Conservation (phyloP, 352 stramenopile genomes). For the Globisporangium mamillatum region DNA sequence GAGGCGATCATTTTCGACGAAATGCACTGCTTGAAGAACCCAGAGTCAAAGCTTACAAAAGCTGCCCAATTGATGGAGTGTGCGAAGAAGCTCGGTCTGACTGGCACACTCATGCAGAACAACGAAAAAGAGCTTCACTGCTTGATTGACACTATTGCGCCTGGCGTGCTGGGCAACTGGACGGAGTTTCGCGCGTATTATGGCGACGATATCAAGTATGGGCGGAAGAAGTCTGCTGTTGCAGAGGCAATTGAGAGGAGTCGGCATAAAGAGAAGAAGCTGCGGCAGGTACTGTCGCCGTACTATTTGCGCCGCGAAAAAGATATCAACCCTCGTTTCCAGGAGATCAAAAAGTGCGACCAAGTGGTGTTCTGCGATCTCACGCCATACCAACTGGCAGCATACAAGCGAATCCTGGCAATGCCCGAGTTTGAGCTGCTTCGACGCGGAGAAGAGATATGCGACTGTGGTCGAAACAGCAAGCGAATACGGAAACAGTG, state of each 20-base stretch:
- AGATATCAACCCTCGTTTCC: constrained; percentile 64
- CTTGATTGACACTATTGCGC: constrained; percentile 68
- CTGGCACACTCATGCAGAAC: constrained; percentile 88
- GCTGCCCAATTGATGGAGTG: constrained; percentile 71
- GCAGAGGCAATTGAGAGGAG: constrained; percentile 57
- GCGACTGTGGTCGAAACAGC: constrained; percentile 65
- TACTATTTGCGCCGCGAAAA: constrained; percentile 78
- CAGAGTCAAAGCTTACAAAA: constrained; percentile 90
- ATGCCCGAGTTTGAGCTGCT: constrained; percentile 77
- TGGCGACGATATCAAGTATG: constrained; percentile 81
- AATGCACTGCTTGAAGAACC: constrained; percentile 98
- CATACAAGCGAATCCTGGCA: constrained; percentile 63
- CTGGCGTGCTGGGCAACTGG: constrained; percentile 59
- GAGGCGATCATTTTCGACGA: constrained; percentile 97
- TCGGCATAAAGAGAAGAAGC: constrained; percentile 63
- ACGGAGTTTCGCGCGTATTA: constrained; percentile 77
- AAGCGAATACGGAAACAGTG: constrained; percentile 54
- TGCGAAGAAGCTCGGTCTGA: constrained; percentile 77
- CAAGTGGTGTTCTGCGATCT: constrained; percentile 83
- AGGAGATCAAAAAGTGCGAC: constrained; percentile 70
- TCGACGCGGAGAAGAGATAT: constrained; percentile 52
- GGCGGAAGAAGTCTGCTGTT: constrained; percentile 72
- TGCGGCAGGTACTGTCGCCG: constrained; percentile 51
- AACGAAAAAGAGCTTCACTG: constrained; percentile 84
- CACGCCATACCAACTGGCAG: constrained; percentile 60